Percentiles rank a stretch among this genome's conserved stretches.
phyloP scores from a whole-genome alignment of 106 monocot genomes.

The Dioscorea dumetorum region DNA sequence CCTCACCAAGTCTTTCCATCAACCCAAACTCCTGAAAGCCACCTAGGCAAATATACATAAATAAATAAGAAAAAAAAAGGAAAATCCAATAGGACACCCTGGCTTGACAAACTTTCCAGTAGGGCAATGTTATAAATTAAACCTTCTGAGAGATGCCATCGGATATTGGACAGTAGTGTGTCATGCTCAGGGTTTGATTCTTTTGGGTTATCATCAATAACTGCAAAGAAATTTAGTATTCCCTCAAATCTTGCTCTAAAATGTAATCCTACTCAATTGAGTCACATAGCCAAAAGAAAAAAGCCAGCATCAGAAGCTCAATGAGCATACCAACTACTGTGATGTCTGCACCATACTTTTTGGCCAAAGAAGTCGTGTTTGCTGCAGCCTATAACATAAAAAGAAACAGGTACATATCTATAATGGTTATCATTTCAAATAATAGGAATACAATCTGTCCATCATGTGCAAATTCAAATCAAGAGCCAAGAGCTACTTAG shows the following conservation, averaged over 20 bases:
- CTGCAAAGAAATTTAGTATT: slow-evolving; percentile 39
- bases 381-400: slow-evolving; percentile 58
- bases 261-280: slow-evolving; percentile 11
- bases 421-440: neutral
- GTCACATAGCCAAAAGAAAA: neutral
- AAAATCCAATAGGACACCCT: neutral
- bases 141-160: slow-evolving; percentile 99
- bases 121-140: slow-evolving; percentile 3
- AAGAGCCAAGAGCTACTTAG: neutral
- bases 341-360: slow-evolving; percentile 89
- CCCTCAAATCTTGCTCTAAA: slow-evolving; percentile 11
- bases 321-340: slow-evolving; percentile 85
- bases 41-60: slow-evolving; percentile 22
- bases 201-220: slow-evolving; percentile 89
- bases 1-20: slow-evolving; percentile 91
- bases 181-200: slow-evolving; percentile 92
- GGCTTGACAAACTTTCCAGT: too few relatives aligned
- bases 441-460: neutral
- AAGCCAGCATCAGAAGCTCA: neutral
- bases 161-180: slow-evolving; percentile 62
- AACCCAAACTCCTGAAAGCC: slow-evolving; percentile 84
- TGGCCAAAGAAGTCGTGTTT: slow-evolving; percentile 77
- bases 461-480: neutral
- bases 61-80: neutral
- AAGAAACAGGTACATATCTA: neutral